Conservation (phyloP, 805 yeast species). For the Metschnikowia bowlesiae region DNA sequence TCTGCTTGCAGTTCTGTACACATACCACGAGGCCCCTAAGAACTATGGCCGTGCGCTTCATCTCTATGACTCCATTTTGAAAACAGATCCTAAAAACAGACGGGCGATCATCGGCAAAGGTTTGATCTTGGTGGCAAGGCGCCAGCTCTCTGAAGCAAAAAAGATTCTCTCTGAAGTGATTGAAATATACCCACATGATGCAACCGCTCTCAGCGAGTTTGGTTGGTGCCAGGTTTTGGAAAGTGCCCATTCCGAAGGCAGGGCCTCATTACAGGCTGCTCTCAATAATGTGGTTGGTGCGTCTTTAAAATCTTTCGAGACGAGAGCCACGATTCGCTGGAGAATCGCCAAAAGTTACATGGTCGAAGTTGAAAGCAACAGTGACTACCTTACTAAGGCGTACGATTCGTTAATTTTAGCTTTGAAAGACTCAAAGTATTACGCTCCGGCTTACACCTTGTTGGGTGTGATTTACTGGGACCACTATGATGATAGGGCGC, state of each 20-base stretch:
- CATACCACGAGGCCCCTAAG: conserved; percentile 87
- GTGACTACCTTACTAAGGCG: conserved; percentile 39
- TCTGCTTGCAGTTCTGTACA: conserved; percentile 68
- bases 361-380: conserved; percentile 19
- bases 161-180: conserved; percentile 49
- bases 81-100: conserved; percentile 35
- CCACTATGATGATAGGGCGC: conserved; percentile 50
- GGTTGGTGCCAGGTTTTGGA: conserved; percentile 73
- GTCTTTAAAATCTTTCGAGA: conserved; percentile 49
- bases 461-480: conserved; percentile 70
- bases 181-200: conserved; percentile 45
- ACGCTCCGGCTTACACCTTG: conserved; percentile 77
- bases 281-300: conserved; percentile 44
- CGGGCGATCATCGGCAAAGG: conserved; percentile 81
- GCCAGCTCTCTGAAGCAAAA: conserved; percentile 52
- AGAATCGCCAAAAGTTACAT: conserved; percentile 66
- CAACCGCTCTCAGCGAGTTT: conserved; percentile 59
- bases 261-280: conserved; percentile 44
- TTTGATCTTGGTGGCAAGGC: conserved; percentile 64
- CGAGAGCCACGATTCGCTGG: conserved; percentile 63
- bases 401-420: conserved; percentile 57
- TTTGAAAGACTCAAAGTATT: conserved; percentile 56
- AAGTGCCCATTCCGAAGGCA: conserved; percentile 48
- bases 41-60: conserved; percentile 71
- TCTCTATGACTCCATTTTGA: conserved; percentile 60